Base-by-base conservation (phyloP, 1,284 basidiomycete species). In the Cutaneotrichosporon cyanovorans region DNA sequence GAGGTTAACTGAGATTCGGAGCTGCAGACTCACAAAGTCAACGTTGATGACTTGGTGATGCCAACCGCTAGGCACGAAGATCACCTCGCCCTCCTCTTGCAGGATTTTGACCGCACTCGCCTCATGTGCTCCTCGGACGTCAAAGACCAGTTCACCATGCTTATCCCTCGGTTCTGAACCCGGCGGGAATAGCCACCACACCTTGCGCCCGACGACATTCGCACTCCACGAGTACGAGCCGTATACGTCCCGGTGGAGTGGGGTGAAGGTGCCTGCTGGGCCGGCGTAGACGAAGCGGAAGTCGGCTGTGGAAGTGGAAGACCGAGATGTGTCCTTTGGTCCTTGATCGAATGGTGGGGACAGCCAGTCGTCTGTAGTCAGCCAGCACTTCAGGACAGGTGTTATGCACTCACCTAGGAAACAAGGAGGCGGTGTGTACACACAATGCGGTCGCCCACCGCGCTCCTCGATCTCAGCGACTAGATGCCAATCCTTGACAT, bases 401-500 rank as follows among this genome's bases (percentile, higher is more conserved):
- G 12, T 7, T 28, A 7, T 28, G n/a, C 23, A 23, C 32, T 31
- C 37, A 67, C 70, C 70, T 39, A 58, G 46, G 42, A 78, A 75
- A 5, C 75, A 61, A 5, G 60, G 52, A 0, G 76, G 75, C 0
- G 75, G 74, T 5, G 42, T 45, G 51, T 79, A 80, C 11, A 78
- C 69, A 7, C 23, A 19, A 2, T 50, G 46, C 21, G 60, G 62
- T 7, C 50, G 41, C 19, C 51, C 53, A 15, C 59, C 45, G 59
- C 56, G 56, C 11, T 54, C 42, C 46, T 68, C 61, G 21, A 68
- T 40, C 45, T 61, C 56, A 16, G 62, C 57, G 10, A 76, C 63
- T 0, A 78, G 58, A 61, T 80, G 78, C 77, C 77, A 79, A 54
- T 80, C 78, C 52, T 78, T 79, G 45, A 78, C 72, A 61, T 80